Evolutionary conservation across 2,329 filamentous ascomycete species (phyloP).

Genomic region (Gaeumannomyces tritici): DNA sequence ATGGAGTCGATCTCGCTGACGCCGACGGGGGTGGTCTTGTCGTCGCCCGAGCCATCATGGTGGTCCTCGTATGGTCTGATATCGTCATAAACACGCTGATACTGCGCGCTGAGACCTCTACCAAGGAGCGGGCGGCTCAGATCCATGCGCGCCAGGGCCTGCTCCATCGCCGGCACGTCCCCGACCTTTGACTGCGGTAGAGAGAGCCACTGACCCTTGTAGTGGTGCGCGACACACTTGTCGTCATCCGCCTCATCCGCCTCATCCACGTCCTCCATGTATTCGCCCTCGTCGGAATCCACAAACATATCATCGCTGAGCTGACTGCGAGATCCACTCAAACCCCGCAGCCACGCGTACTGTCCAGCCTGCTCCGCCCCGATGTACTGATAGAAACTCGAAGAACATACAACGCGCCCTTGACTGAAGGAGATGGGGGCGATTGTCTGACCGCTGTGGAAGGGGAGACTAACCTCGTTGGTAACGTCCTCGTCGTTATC

Average conservation of each 20-base stretch:
- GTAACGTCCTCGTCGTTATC: constrained; percentile 69
- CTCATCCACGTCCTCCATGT: not conserved
- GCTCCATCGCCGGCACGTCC: not conserved
- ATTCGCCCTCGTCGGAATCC: not conserved
- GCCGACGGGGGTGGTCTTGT: not conserved
- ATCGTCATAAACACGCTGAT: not conserved
- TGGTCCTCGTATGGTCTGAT: not conserved
- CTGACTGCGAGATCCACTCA: not conserved
- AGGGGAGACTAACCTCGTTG: constrained; percentile 49
- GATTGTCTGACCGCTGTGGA: not conserved
- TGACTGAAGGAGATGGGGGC: not conserved
- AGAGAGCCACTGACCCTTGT: not conserved
- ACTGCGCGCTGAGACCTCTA: not conserved
- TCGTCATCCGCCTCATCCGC: not conserved
- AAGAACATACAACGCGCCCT: not conserved
- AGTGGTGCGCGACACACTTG: not conserved
- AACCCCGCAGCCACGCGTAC: not conserved
- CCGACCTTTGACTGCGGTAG: not conserved
- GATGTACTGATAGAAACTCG: not conserved
- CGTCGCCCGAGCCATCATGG: not conserved
- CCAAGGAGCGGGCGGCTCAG: not conserved
- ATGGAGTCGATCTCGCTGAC: not conserved
- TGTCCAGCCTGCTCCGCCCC: not conserved
- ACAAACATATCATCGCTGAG: not conserved
- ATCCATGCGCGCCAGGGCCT: not conserved